Evolutionary conservation across 106 monocot species (phyloP).

Genomic region (Dactylorhiza incarnata): DNA sequence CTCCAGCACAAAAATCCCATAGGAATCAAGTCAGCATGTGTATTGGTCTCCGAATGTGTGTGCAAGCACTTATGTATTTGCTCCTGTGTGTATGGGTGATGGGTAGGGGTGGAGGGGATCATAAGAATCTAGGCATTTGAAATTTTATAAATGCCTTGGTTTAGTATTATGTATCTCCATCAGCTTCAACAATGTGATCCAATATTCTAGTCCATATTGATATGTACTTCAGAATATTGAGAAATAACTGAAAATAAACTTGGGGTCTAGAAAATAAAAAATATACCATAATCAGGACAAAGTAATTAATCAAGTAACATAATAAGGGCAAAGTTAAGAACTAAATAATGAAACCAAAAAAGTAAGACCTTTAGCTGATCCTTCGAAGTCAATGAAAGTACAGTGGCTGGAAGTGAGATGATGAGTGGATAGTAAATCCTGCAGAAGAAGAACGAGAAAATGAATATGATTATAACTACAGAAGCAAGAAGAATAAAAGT

Average conservation of each 20-base stretch:
- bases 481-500: neutral
- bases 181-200: neutral
- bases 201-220: neutral
- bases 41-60: neutral
- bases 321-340: neutral
- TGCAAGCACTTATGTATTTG: no score
- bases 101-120: neutral
- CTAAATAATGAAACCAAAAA: neutral
- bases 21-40: neutral
- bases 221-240: neutral
- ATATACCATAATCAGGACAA: neutral
- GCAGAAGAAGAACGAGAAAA: slow-evolving; percentile 12
- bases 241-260: slow-evolving; percentile 2
- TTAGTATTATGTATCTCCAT: neutral
- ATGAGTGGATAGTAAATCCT: slow-evolving; percentile 74
- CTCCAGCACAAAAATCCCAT: neutral
- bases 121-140: neutral
- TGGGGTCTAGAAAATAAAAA: neutral
- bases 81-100: neutral
- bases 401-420: slow-evolving; percentile 79
- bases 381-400: slow-evolving; percentile 73
- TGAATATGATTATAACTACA: neutral
- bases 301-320: neutral
- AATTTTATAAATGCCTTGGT: neutral
- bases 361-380: slow-evolving; percentile 68